Base-by-base conservation (phyloP, 306 rosid genomes). In the Luffa aegyptiaca region DNA sequence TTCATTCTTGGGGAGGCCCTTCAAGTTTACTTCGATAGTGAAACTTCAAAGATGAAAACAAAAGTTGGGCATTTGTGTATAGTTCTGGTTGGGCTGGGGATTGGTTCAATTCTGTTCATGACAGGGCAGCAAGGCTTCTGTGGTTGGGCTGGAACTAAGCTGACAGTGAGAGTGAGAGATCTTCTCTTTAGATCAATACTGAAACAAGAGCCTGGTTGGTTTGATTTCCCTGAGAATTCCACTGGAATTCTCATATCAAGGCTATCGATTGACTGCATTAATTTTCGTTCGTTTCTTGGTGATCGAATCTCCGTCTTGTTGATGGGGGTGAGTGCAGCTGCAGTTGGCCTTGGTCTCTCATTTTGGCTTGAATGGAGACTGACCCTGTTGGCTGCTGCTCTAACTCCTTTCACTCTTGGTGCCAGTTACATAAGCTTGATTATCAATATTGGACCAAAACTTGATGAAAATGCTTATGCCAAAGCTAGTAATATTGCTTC, bases 101-200 rank as follows among this genome's bases (percentile, higher is more conserved):
- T 92, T 77, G 97, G 98, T 77, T 90, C 91, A 55, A 87, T 92
- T 62, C 48, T 92, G 83, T 81, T 88, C 65, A 89, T 95, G 91
- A 95, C 98, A 51, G 98, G 97, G 33, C 97, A 92, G 10, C 98
- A 90, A 91, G 97, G 97, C 64, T 82, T 95, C 35, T 95, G 98
- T 79, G 93, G 98, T 35, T 89, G 89, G 97, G 98, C 97, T 10
- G 97, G 98, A 81, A 85, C 97, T 83, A 92, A 90, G 84, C 90
- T 95, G 39, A 95, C 98, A 69, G 81, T 80, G 77, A 88, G 93
- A 58, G 97, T 94, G 76, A 91, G 98, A 87, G 82, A 85, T 81
- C 90, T 90, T 79, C 82, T 94, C 76, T 90, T 92, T 80, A 85
- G 85, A 76, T 92, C 98, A 42, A 88, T 94, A 53, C 86, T 92